Evolutionary conservation across 2,329 filamentous ascomycete species (phyloP).

Genomic region (Claviceps sp.): DNA sequence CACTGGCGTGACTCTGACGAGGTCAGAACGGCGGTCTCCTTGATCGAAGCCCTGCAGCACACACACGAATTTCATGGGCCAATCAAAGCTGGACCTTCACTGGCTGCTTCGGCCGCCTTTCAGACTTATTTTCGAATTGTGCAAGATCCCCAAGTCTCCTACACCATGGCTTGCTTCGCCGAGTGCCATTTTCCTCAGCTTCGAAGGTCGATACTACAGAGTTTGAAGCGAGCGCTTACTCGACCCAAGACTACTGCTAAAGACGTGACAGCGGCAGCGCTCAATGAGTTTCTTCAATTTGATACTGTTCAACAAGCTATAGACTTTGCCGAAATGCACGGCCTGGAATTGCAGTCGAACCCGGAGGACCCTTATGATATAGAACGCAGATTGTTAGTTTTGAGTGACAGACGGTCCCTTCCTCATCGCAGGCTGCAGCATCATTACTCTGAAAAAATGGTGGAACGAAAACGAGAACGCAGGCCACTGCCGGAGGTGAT

Average conservation of each 20-base stretch:
- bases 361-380: slow-evolving; percentile 21
- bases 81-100: slow-evolving; percentile 33
- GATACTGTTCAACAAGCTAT: slow-evolving; percentile 55
- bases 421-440: slow-evolving; percentile 39
- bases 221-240: slow-evolving; percentile 40
- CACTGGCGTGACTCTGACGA: slow-evolving; percentile 42
- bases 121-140: slow-evolving; percentile 48
- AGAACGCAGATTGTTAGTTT: slow-evolving; percentile 26
- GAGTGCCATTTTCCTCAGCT: slow-evolving; percentile 53
- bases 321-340: slow-evolving; percentile 46
- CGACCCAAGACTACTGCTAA: slow-evolving; percentile 43
- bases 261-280: slow-evolving; percentile 42
- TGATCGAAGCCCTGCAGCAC: slow-evolving; percentile 48
- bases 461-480: slow-evolving; percentile 45
- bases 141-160: slow-evolving; percentile 42
- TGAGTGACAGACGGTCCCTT: slow-evolving; percentile 30
- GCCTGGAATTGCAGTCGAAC: slow-evolving; percentile 34
- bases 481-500: slow-evolving; percentile 41
- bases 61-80: slow-evolving; percentile 44
- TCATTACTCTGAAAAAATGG: slow-evolving; percentile 39
- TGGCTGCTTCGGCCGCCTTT: slow-evolving; percentile 36
- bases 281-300: slow-evolving; percentile 49
- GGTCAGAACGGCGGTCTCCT: slow-evolving; percentile 46
- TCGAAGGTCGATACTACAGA: slow-evolving; percentile 43
- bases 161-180: slow-evolving; percentile 57